Conservation (phyloP, 805 yeast genomes). For the Scheffersomyces ergatensis region DNA sequence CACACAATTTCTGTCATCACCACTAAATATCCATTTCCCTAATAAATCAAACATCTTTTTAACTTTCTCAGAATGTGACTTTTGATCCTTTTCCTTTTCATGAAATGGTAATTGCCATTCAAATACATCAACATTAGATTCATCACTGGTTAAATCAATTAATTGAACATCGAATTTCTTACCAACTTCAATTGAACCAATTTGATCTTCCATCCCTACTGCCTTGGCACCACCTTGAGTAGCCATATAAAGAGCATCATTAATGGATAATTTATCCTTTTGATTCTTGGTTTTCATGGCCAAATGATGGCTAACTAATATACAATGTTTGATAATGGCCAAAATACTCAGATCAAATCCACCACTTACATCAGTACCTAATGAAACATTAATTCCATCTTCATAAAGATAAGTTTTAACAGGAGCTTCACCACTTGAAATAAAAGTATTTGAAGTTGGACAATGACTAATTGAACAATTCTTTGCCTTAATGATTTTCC, state of each 20-base stretch:
- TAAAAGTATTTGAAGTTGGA: conserved; percentile 85
- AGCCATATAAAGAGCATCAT: conserved; percentile 76
- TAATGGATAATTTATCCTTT: conserved; percentile 54
- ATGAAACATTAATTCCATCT: conserved; percentile 67
- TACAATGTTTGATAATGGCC: conserved; percentile 29
- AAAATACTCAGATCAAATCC: conserved; percentile 42
- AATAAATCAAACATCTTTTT: conserved; percentile 49
- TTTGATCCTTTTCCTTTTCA: conserved; percentile 6
- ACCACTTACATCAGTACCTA: conserved; percentile 48
- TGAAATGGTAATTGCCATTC: conserved; percentile 60
- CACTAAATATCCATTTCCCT: conserved; percentile 89
- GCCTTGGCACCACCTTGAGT: conserved; percentile 90
- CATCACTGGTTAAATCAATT: conserved; percentile 54
- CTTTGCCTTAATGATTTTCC: conserved; percentile 49
- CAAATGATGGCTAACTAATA: conserved; percentile 40
- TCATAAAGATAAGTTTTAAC: conserved; percentile 62
- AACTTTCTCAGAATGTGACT: neutral
- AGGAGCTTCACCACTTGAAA: conserved; percentile 89
- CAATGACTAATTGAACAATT: conserved; percentile 85
- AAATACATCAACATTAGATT: conserved; percentile 71
- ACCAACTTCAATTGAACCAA: conserved; percentile 77
- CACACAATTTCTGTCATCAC: conserved; percentile 86
- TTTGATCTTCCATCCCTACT: conserved; percentile 48
- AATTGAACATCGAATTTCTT: conserved; percentile 83
- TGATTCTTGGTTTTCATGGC: conserved; percentile 36